Evolutionary conservation across 176 grass and related monocot genomes (phyloP).

Genomic region (Sorghum bicolor): DNA sequence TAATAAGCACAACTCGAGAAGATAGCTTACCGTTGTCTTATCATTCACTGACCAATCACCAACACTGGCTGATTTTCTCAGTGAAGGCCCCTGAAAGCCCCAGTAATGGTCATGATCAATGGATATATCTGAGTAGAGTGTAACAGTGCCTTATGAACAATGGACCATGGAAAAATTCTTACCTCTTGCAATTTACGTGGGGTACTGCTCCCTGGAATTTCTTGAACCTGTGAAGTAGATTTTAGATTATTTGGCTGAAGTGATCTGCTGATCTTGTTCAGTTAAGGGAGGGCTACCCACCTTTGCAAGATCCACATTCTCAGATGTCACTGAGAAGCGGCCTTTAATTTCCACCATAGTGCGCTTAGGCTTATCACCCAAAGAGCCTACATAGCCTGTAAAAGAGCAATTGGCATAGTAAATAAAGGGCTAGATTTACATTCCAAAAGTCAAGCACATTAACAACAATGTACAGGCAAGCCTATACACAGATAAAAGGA

Average conservation of each 20-base stretch:
- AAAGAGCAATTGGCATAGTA: background rate
- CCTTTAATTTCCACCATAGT: conserved; percentile 90
- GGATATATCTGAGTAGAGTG: conserved; percentile 9
- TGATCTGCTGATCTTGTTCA: conserved; percentile 25
- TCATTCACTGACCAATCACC: conserved; percentile 64
- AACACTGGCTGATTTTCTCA: conserved; percentile 92
- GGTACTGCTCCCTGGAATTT: conserved; percentile 45
- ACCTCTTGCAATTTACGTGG: conserved; percentile 64
- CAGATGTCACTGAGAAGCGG: conserved; percentile 96
- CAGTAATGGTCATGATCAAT: background rate
- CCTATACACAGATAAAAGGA: conserved; percentile 10
- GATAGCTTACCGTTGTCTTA: conserved; percentile 58
- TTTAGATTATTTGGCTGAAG: conserved; percentile 20
- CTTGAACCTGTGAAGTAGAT: conserved; percentile 52
- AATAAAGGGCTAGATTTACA: background rate
- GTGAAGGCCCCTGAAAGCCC: conserved; percentile 60
- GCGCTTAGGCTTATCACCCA: conserved; percentile 73
- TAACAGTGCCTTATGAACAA: conserved; percentile 18
- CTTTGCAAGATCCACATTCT: conserved; percentile 98
- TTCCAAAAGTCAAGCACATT: background rate
- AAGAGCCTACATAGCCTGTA: conserved; percentile 83
- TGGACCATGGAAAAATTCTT: conserved; percentile 22
- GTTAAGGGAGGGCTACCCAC: conserved; percentile 28
- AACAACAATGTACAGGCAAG: background rate
- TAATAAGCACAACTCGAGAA: conserved; percentile 12